A percentile compares a stretch with the other conserved stretches of the same genome.
Evolutionary conservation across 805 yeast species (phyloP).

Genomic region (Kurtzmaniella cleridarum): DNA sequence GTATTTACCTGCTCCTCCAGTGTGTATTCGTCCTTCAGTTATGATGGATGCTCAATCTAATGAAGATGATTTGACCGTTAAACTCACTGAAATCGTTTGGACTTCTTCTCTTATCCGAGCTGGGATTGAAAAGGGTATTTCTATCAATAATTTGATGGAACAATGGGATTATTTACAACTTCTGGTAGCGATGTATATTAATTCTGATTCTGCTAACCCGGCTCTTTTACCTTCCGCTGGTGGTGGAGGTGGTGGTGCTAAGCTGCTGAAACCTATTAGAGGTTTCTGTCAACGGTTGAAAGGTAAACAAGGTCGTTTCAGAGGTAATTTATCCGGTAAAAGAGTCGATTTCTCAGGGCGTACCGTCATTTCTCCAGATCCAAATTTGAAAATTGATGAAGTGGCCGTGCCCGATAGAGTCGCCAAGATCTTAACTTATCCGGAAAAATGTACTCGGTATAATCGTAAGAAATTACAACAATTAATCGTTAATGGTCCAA

Average conservation of each 20-base stretch:
- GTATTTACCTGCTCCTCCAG: constrained; percentile 97
- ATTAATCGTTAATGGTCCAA: constrained; percentile 79
- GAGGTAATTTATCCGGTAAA: constrained; percentile 97
- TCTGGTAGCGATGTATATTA: constrained; percentile 95
- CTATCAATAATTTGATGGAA: constrained; percentile 91
- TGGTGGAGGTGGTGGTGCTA: constrained; percentile 40
- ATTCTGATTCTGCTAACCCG: constrained; percentile 87
- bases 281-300: constrained; percentile 96
- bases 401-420: constrained; percentile 98
- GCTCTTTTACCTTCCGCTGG: constrained; percentile 68
- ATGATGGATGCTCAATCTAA: constrained; percentile 88
- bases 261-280: constrained; percentile 71
- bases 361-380: constrained; percentile 98
- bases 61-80: constrained; percentile 96
- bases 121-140: constrained; percentile 91
- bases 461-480: constrained; percentile 72
- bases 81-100: constrained; percentile 94
- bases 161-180: constrained; percentile 98
- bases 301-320: constrained; percentile 98
- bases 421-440: constrained; percentile 92
- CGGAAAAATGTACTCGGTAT: constrained; percentile 89
- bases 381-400: constrained; percentile 88
- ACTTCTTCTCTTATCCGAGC: constrained; percentile 91
- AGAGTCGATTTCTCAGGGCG: constrained; percentile 98
- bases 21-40: constrained; percentile 96